Base-by-base conservation (phyloP, 257 asterid genomes). In the Mentha longifolia region DNA sequence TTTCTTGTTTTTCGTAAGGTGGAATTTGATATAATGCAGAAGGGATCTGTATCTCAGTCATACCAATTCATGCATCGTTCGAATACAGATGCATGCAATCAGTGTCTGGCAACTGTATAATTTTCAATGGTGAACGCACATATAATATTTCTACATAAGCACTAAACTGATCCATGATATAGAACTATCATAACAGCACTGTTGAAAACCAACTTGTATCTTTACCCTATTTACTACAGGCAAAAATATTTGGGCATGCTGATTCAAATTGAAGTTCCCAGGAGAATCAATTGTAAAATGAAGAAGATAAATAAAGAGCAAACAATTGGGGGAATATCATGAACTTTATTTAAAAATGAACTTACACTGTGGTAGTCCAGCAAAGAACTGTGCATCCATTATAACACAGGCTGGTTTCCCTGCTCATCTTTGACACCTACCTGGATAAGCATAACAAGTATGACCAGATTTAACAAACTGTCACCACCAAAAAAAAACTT, bases 291-390 rank as follows among this genome's bases (percentile, higher is more conserved):
- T 12, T 47, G 13, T 3, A 7, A 67, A 8, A 7, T 13, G 42
- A 45, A 47, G 35, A 35, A 6, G 15, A 28, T 42, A 42, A 43
- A 35, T 9, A 54, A 69, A 31, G 41, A 55, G 50, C 57, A 42
- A 8, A 6, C 39, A 65, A 65, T 50, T 54, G 41, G 57, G 25
- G 14, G 17, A 62, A 35, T 61, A 51, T 62, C 28, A 41, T 54
- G 71, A 68, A 62, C 47, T 3, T 12, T 59, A 72, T 60, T 4
- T 22, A 64, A 13, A 45, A 47, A 41, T 37, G 35, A 57, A 72
- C 84, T 75, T 79, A 76, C 80, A 37, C 73, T 46, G 56, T 58
- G 46, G 41, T 30, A 50, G 80, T 70, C 71, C 80, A 52, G 45
- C 60, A 42, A 20, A 31, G 51, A 41, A 22, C 6, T 56, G 19